Evolutionary conservation across 2,329 filamentous ascomycete genomes (phyloP).

Genomic region (Gliomastix tumulicola): DNA sequence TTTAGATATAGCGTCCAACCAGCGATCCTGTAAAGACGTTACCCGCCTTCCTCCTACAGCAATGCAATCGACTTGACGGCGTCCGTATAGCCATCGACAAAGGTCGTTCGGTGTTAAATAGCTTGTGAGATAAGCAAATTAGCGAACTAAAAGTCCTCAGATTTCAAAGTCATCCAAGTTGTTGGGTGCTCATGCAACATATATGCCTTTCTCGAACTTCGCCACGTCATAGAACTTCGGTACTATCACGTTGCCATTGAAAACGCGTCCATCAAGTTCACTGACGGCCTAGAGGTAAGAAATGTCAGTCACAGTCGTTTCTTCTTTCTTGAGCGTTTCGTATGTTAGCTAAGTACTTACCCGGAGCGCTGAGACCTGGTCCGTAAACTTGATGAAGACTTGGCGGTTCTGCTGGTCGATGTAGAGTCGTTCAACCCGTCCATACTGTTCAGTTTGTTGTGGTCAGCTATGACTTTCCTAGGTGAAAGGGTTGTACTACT

Average conservation of each 20-base stretch:
- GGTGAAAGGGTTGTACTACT: too few relatives aligned
- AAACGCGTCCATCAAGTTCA: constrained; percentile 77
- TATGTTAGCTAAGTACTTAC: constrained; percentile 41
- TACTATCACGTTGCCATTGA: constrained; percentile 79
- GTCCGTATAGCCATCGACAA: too few relatives aligned
- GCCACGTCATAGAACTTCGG: constrained; percentile 78
- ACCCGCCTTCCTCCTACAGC: too few relatives aligned
- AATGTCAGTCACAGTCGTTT: background rate
- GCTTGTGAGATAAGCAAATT: too few relatives aligned
- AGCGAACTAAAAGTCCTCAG: too few relatives aligned
- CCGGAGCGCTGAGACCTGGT: constrained; percentile 73
- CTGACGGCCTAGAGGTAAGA: constrained; percentile 67
- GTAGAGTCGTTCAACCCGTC: constrained; percentile 71
- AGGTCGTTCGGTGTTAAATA: too few relatives aligned
- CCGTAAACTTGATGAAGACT: constrained; percentile 93
- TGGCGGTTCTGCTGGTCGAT: constrained; percentile 58
- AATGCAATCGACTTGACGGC: too few relatives aligned
- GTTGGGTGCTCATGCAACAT: too few relatives aligned
- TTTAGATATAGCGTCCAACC: too few relatives aligned
- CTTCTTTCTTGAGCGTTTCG: background rate
- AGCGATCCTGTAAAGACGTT: too few relatives aligned
- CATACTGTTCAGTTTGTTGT: constrained; percentile 70
- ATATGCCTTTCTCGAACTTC: constrained; percentile 68
- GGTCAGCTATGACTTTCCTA: background rate
- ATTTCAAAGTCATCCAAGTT: too few relatives aligned